Base-by-base conservation (phyloP, 805 yeast genomes). In the Yarrowia sp. region DNA sequence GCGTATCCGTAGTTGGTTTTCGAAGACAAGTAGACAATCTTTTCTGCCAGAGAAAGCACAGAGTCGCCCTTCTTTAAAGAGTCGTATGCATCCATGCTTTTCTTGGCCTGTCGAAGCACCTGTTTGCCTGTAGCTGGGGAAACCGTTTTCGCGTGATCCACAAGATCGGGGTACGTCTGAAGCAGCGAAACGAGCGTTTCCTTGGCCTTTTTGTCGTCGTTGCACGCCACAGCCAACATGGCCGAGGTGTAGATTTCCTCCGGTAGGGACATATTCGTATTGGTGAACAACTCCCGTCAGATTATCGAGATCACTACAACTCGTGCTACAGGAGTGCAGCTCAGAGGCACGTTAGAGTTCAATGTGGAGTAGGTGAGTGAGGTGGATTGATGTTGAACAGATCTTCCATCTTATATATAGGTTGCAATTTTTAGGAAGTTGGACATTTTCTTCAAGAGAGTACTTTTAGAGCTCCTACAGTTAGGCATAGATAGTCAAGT, bases 1-100 rank as follows among this genome's bases (percentile, higher is more conserved):
- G 73, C 11, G 79, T 82, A 72, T 72, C 78, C 64, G 71, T 63
- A 63, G 22, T 49, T 63, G 2, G 67, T 63, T 10, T 40, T n/a
- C 2, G 67, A 63, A 8, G 67, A 63, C 40, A 63, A 19, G 7
- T 63, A 63, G 15, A 38, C 35, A 15, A 77, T 10, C 42, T 69
- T 46, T 72, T 7, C 68, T 71, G 16, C 75, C 70, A 41, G 38
- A 61, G 40, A 75, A 72, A 46, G 72, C 64, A 35, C 63, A 66
- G 59, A 35, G 11, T 63, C 52, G 3, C 61, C 66, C 8, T 52
- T 58, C 38, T 50, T 69, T 69, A 77, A 48, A 3, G 43, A 41
- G 26, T 72, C 75, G 59, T 72, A 69, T 10, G 68, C 70, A 12
- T 40, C 71, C 68, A 71, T 65, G 10, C 71, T 63, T 16, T 50